phyloP scores from a whole-genome alignment of 345 rosid genomes.

The Dipteronia dyeriana region DNA sequence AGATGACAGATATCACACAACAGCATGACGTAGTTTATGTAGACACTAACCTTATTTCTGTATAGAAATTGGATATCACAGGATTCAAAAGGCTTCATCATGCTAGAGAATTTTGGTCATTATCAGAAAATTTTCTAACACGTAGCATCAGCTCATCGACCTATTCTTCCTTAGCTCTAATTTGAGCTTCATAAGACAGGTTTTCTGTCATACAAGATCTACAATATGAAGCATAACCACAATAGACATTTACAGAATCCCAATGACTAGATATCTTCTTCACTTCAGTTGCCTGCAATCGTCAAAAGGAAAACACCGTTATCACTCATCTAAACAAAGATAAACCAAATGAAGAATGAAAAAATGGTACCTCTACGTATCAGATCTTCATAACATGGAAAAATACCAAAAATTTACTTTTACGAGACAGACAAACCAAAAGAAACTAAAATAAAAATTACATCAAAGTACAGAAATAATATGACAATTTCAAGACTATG shows the following conservation, averaged over 20 bases:
- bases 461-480: not conserved
- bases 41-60: conserved; percentile 73
- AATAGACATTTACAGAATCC: conserved; percentile 81
- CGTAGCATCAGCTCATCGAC: conserved; percentile 60
- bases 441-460: not conserved
- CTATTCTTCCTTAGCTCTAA: conserved; percentile 79
- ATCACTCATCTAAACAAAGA: not conserved
- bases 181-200: conserved; percentile 74
- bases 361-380: not conserved
- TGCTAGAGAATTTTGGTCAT: conserved; percentile 38
- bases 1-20: not conserved
- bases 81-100: conserved; percentile 78
- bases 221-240: conserved; percentile 78
- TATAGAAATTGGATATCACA: conserved; percentile 76
- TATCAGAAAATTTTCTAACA: conserved; percentile 68
- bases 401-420: not conserved
- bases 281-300: conserved; percentile 60
- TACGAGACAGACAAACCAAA: not conserved
- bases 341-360: not conserved
- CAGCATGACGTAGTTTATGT: conserved; percentile 5
- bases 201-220: conserved; percentile 90
- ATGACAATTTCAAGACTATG: not conserved
- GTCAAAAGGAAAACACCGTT: conserved; percentile 12
- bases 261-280: conserved; percentile 67
- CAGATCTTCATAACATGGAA: not conserved